Percentiles rank a stretch among this genome's conserved stretches.
phyloP scores from a whole-genome alignment of 2,329 filamentous ascomycete species.

The Paecilomyces sp. region DNA sequence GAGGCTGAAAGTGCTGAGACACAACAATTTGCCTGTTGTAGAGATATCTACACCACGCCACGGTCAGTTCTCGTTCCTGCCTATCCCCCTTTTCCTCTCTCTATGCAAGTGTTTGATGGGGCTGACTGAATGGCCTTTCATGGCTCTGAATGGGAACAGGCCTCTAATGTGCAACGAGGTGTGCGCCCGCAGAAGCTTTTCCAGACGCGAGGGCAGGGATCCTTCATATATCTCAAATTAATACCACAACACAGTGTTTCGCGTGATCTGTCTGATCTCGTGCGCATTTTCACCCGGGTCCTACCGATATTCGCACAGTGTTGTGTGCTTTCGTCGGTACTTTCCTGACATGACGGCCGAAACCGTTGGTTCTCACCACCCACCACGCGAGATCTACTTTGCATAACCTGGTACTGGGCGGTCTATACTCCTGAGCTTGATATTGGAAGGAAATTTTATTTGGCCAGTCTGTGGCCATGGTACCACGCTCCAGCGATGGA shows the following conservation, averaged over 20 bases:
- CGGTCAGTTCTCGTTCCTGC: not conserved
- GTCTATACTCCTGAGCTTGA: not conserved
- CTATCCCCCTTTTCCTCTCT: not conserved
- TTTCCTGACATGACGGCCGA: conserved; percentile 1
- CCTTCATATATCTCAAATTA: conserved; percentile 14
- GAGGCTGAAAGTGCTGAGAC: not conserved
- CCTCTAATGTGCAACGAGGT: conserved; percentile 14
- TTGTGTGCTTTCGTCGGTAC: not conserved
- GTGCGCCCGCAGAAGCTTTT: conserved; percentile 10
- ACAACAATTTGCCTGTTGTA: conserved; percentile 2
- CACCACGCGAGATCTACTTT: not conserved
- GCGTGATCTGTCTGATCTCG: not conserved
- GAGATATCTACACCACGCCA: not conserved
- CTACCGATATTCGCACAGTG: not conserved
- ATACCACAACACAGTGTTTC: conserved; percentile 5
- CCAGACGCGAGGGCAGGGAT: conserved; percentile 18
- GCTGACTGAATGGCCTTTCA: not conserved
- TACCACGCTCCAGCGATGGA: conserved; percentile 31
- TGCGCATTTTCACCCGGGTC: not conserved
- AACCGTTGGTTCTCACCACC: not conserved
- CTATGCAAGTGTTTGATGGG: not conserved
- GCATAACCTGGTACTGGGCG: not conserved
- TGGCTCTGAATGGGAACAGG: not conserved
- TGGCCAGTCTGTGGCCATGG: conserved; percentile 23
- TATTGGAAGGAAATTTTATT: not conserved